Percentiles rank a stretch among this genome's conserved stretches.
Conservation (phyloP, 176 grass and related monocot species). For the Musa itinerans region DNA sequence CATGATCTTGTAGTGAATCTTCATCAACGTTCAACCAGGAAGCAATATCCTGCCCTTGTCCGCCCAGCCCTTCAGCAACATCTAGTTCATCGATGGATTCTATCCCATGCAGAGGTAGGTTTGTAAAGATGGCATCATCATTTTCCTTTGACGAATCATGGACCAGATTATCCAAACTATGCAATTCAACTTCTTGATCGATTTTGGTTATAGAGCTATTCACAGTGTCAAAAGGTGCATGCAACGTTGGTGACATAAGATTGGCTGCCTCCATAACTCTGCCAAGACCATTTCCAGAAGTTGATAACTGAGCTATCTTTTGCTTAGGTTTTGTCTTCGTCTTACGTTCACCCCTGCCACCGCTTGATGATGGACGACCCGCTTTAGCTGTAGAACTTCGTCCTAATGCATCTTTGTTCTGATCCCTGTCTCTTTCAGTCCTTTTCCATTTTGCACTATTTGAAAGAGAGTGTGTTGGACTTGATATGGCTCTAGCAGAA, state of each 20-base stretch:
- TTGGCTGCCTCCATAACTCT: slow-evolving; percentile 33
- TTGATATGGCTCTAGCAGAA: slow-evolving; percentile 15
- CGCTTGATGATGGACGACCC: slow-evolving; percentile 52
- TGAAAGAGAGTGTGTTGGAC: slow-evolving; percentile 13
- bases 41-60: slow-evolving; percentile 45
- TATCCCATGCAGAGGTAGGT: slow-evolving; percentile 13
- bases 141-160: slow-evolving; percentile 20
- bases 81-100: slow-evolving; percentile 43
- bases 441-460: slow-evolving; percentile 72
- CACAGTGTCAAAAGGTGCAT: slow-evolving; percentile 12
- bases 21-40: slow-evolving; percentile 42
- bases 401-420: slow-evolving; percentile 43
- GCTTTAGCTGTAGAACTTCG: slow-evolving; percentile 47
- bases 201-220: slow-evolving; percentile 12
- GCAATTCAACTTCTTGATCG: slow-evolving; percentile 22
- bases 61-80: slow-evolving; percentile 39
- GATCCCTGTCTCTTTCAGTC: slow-evolving; percentile 46
- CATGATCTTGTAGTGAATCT: slow-evolving; percentile 46
- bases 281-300: slow-evolving; percentile 50
- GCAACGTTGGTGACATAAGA: slow-evolving; percentile 12
- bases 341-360: slow-evolving; percentile 62
- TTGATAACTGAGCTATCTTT: slow-evolving; percentile 63
- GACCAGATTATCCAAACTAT: slow-evolving; percentile 3
- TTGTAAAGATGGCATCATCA: slow-evolving; percentile 27
- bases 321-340: slow-evolving; percentile 78